Conservation (phyloP, 2,329 filamentous ascomycete genomes). For the Sphaceloma murrayae region DNA sequence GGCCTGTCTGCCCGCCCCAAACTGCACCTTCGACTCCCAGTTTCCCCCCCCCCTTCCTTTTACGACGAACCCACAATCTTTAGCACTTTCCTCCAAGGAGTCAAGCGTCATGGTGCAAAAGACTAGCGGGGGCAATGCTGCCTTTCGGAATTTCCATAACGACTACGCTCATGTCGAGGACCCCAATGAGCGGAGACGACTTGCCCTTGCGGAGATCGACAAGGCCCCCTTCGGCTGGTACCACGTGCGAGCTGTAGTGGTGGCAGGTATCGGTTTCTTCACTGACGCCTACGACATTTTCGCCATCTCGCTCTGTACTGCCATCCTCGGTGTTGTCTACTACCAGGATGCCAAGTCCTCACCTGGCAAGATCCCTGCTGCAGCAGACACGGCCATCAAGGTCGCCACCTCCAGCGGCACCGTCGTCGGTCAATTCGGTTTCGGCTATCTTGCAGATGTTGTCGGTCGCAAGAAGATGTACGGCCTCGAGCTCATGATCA, state of each 20-base stretch:
- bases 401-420: conserved; percentile 75
- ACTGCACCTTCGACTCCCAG: background rate
- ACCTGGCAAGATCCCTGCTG: conserved; percentile 49
- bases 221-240: conserved; percentile 78
- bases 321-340: conserved; percentile 72
- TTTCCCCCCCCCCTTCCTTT: background rate
- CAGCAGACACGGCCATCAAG: conserved; percentile 73
- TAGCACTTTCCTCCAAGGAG: no score
- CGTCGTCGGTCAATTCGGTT: conserved; percentile 70
- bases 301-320: conserved; percentile 60
- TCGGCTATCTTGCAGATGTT: conserved; percentile 68
- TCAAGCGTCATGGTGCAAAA: conserved; percentile 18
- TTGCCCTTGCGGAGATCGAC: conserved; percentile 73
- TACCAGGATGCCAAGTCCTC: conserved; percentile 41
- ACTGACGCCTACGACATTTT: conserved; percentile 76
- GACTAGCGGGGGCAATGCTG: conserved; percentile 57
- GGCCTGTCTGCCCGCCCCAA: background rate
- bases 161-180: conserved; percentile 58
- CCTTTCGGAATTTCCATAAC: conserved; percentile 70
- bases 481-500: conserved; percentile 68
- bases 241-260: conserved; percentile 65
- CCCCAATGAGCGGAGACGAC: conserved; percentile 66
- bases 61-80: no score
- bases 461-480: conserved; percentile 79
- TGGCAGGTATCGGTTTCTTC: conserved; percentile 81